phyloP scores from a whole-genome alignment of 305 asterid genomes.

The Solanum chacoense region DNA sequence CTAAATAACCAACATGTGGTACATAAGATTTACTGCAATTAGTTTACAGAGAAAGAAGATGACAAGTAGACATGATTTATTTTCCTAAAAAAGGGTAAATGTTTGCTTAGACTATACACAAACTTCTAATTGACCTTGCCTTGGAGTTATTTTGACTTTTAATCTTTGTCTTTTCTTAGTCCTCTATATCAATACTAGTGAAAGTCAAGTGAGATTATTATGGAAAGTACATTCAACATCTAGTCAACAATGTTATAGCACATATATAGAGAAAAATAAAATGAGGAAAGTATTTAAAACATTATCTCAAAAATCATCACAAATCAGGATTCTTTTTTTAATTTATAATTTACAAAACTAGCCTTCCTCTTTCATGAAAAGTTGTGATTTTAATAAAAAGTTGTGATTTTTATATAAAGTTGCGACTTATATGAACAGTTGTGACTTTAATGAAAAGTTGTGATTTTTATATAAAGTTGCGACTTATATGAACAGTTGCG shows the following conservation, averaged over 20 bases:
- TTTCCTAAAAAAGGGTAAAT: not conserved
- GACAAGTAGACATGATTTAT: not conserved
- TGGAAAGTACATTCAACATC: not conserved
- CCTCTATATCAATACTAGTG: not conserved
- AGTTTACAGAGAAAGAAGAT: not conserved
- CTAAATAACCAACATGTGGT: too few species aligned
- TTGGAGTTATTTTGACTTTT: not conserved
- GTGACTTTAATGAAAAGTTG: too few species aligned
- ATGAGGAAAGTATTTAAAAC: not conserved
- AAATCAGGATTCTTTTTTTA: too few species aligned
- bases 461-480: too few species aligned
- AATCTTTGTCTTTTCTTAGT: not conserved
- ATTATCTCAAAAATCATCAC: not conserved
- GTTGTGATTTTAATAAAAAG: too few species aligned
- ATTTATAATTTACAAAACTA: too few species aligned
- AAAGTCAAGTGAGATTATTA: not conserved
- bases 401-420: too few species aligned
- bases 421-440: too few species aligned
- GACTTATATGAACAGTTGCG: too few species aligned
- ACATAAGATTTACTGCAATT: not conserved
- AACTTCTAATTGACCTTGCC: not conserved
- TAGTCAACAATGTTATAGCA: not conserved
- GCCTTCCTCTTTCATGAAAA: too few species aligned
- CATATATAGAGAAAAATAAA: not conserved
- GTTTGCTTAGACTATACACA: not conserved